Conservation (phyloP, 2,329 filamentous ascomycete genomes). For the Fusarium verticillioides region DNA sequence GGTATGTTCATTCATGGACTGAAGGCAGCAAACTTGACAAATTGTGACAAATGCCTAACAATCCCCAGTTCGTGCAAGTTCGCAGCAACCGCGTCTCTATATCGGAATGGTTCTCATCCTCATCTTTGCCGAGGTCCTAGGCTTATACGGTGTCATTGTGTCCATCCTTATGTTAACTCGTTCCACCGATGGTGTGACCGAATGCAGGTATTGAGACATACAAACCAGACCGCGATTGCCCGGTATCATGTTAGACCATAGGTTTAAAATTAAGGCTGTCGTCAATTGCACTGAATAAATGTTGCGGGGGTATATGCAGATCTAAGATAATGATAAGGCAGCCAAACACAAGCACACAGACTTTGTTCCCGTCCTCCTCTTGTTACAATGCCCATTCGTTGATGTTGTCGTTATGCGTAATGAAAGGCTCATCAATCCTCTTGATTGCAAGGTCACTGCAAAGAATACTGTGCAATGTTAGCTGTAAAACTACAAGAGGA, state of each 20-base stretch:
- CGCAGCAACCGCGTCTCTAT: conserved; percentile 60
- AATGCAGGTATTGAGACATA: conserved; percentile 49
- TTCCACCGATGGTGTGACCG: conserved; percentile 52
- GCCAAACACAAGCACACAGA: conserved; percentile 26
- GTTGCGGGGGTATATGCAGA: conserved; percentile 43
- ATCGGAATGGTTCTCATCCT: conserved; percentile 60
- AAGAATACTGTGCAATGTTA: conserved; percentile 72
- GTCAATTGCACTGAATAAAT: conserved; percentile 27
- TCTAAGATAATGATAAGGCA: conserved; percentile 41
- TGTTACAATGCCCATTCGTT: conserved; percentile 81
- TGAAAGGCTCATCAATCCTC: conserved; percentile 92
- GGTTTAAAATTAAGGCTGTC: not conserved
- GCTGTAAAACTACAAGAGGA: not conserved
- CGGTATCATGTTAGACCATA: not conserved
- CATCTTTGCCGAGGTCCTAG: conserved; percentile 60
- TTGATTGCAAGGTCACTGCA: conserved; percentile 97
- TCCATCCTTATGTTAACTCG: conserved; percentile 61
- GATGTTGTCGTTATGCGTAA: conserved; percentile 75
- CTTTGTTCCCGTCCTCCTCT: conserved; percentile 11
- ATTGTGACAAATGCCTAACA: conserved; percentile 4
- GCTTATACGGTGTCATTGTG: conserved; percentile 60
- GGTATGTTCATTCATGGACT: conserved; percentile 38
- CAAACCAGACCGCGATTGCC: not conserved
- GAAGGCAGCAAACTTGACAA: not conserved
- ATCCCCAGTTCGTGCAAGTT: conserved; percentile 55